A percentile compares a stretch with the other conserved stretches of the same genome.
These are phyloP conservation scores for Phaffia rhodozyma DNA, from an alignment of 1,284 basidiomycete genomes.

Conservation along the genomic window DNA sequence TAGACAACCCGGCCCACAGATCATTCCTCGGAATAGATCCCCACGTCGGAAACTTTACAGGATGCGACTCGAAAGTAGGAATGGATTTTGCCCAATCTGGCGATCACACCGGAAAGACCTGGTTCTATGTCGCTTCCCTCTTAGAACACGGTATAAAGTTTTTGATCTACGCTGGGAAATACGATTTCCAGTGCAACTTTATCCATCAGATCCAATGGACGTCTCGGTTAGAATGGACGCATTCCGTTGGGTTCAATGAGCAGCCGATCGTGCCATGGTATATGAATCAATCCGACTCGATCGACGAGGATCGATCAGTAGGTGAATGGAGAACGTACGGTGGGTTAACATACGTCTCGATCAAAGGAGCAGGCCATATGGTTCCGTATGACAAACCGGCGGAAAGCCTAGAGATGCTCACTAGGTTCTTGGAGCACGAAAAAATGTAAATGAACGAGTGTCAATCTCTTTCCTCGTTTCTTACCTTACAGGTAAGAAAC, in stretches of 20 bases:
- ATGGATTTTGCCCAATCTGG: constrained; percentile 25
- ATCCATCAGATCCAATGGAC: constrained; percentile 41
- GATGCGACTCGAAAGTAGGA: constrained; percentile 25
- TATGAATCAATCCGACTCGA: neutral
- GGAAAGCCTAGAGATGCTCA: constrained; percentile 14
- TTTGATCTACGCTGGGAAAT: constrained; percentile 51
- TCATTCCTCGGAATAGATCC: no score
- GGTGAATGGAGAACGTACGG: constrained; percentile 48
- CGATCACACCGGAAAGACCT: constrained; percentile 3
- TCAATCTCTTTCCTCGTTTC: constrained; percentile 23
- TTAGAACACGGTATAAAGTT: constrained; percentile 60
- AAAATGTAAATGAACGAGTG: constrained; percentile 41
- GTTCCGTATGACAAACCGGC: constrained; percentile 15
- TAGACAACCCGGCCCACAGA: no score
- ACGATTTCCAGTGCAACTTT: constrained; percentile 8
- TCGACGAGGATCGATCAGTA: constrained; percentile 29
- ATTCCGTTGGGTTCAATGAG: constrained; percentile 42
- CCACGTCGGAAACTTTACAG: constrained; percentile 33
- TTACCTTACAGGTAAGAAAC: no score
- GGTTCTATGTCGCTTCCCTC: constrained; percentile 49
- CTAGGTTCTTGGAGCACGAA: neutral
- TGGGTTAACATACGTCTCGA: constrained; percentile 40
- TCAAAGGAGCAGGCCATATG: constrained; percentile 11
- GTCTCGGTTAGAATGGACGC: constrained; percentile 51
- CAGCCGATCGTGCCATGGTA: neutral